These are phyloP conservation scores for Castanea sativa DNA, from an alignment of 306 rosid genomes.

Conservation along the genomic window DNA sequence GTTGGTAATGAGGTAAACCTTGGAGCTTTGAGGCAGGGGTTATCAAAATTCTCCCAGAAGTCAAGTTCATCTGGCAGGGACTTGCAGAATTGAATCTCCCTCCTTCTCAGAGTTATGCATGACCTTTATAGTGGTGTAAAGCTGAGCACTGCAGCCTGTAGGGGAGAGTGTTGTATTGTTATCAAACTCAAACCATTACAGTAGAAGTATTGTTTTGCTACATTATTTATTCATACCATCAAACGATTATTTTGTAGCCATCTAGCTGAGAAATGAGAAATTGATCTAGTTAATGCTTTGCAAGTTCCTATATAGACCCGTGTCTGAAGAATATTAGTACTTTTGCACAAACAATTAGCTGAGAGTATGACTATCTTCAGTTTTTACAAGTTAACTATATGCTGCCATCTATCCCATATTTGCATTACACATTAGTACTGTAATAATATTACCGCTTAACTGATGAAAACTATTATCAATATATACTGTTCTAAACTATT, in stretches of 20 bases:
- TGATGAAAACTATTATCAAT: too few species aligned
- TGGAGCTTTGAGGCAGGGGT: slow-evolving; percentile 20
- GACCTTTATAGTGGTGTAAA: not conserved
- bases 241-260: not conserved
- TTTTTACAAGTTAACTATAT: too few species aligned
- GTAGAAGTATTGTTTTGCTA: not conserved
- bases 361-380: too few species aligned
- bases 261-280: too few species aligned
- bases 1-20: slow-evolving; percentile 18
- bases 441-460: too few species aligned
- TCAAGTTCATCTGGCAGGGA: slow-evolving; percentile 13
- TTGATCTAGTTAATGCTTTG: too few species aligned
- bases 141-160: not conserved
- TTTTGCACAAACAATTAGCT: too few species aligned
- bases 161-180: not conserved
- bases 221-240: not conserved
- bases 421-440: too few species aligned
- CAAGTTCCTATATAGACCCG: too few species aligned
- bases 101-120: not conserved
- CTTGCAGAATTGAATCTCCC: not conserved
- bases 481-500: not conserved
- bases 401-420: too few species aligned
- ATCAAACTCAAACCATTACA: not conserved
- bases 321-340: too few species aligned
- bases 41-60: slow-evolving; percentile 18